Evolutionary conservation across 148 eudicot species (phyloP).

Genomic region (Gaultheria prostrata): DNA sequence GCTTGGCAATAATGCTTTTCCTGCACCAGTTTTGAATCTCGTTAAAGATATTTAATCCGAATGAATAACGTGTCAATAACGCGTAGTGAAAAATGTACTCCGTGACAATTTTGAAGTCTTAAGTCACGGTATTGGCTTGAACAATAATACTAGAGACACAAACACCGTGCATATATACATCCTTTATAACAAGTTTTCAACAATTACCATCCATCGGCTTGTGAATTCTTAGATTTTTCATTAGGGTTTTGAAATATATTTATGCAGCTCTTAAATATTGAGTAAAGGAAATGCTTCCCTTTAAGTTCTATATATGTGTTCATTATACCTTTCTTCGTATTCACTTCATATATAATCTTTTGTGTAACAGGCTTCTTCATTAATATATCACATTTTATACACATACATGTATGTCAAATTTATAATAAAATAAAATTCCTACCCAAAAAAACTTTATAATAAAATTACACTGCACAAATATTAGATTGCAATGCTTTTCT

Average conservation of each 20-base stretch:
- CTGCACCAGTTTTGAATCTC: slow-evolving; percentile 23
- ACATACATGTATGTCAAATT: not conserved
- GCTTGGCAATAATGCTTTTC: slow-evolving; percentile 82
- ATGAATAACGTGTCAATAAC: too few relatives aligned
- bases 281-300: not conserved
- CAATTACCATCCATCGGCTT: not conserved
- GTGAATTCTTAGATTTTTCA: not conserved
- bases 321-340: slow-evolving; percentile 29
- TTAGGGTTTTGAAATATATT: not conserved
- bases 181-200: not conserved
- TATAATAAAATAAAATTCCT: too few relatives aligned
- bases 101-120: too few relatives aligned
- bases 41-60: not conserved
- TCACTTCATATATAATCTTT: slow-evolving; percentile 28
- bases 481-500: too few relatives aligned
- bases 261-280: not conserved
- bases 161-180: not conserved
- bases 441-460: too few relatives aligned
- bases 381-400: not conserved
- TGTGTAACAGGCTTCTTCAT: not conserved
- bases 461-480: too few relatives aligned
- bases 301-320: not conserved
- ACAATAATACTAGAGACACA: not conserved
- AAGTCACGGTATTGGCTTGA: not conserved
- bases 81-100: not conserved